These are phyloP conservation scores for Dionaea muscipula DNA, from an alignment of 179 eudicot genomes.

Conservation along the genomic window DNA sequence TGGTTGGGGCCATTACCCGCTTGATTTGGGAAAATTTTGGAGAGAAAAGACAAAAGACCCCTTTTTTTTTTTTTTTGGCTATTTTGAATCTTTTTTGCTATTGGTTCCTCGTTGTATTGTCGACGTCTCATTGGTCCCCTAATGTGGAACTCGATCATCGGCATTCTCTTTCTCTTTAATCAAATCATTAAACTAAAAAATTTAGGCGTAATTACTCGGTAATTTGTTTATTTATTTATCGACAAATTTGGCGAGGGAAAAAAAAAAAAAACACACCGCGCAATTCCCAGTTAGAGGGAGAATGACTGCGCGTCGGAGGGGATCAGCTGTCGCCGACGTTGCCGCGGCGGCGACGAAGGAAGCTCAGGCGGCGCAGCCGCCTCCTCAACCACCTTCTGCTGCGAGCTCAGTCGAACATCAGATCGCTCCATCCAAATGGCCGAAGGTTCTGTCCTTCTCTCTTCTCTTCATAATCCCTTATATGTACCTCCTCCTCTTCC, in stretches of 20 bases:
- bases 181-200: background rate
- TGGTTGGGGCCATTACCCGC: too few relatives aligned
- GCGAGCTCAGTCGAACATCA: slow-evolving; percentile 20
- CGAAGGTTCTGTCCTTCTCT: slow-evolving; percentile 28
- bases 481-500: slow-evolving; percentile 41
- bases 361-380: background rate
- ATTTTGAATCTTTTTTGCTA: too few relatives aligned
- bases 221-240: too few relatives aligned
- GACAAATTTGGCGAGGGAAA: too few relatives aligned
- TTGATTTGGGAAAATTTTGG: too few relatives aligned
- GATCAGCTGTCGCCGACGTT: slow-evolving; percentile 17
- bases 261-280: too few relatives aligned
- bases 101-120: background rate
- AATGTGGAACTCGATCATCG: background rate
- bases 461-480: slow-evolving; percentile 53
- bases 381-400: background rate
- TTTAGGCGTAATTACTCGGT: too few relatives aligned
- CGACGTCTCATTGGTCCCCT: background rate
- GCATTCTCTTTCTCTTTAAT: background rate
- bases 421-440: slow-evolving; percentile 39
- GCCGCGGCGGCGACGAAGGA: slow-evolving; percentile 10
- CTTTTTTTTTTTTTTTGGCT: too few relatives aligned
- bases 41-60: too few relatives aligned
- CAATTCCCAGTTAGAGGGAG: slow-evolving; percentile 2
- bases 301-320: slow-evolving; percentile 28